Evolutionary conservation across 352 stramenopile species (phyloP), one percentile per base, ranked within the genome.

Genomic region (Globisporangium orthogonon): DNA sequence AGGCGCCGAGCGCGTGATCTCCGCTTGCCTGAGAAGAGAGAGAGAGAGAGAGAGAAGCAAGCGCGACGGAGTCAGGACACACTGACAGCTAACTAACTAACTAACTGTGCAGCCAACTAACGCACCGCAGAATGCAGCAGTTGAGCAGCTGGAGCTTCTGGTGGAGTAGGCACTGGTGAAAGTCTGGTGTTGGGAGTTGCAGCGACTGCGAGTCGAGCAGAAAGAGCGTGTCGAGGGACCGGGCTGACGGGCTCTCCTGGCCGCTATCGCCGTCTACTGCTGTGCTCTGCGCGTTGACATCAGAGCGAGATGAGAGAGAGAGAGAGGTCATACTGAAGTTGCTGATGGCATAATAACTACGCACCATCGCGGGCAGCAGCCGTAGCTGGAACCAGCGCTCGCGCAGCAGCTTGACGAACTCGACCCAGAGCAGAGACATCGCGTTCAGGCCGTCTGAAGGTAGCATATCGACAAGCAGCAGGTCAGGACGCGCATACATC

Each of bases 131-230:
- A 58, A 94, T 90, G 17, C 83, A 94, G 43, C 69, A 82, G 52
- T 94, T 94, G 2, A 94, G 64, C 28, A 94, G 52, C 56, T 91
- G 81, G 4, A 94, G 68, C 44, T 91, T 91, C 55, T 94, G 83
- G 50, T 94, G 74, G 2, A 94, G 60, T 17, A 94, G 64, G 46
- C 82, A 88, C n/a, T 88, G 72, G 30, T 72, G 71, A 29, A 89
- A 90, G 49, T 91, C 80, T 28, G 83, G 83, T 7, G 58, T 55
- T 28, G 82, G 79, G 1, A 92, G 60, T 7, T 74, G 62, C 14
- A 84, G 63, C 1, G 68, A 68, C 46, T 79, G 62, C 37, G 37
- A 43, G 37, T 43, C 37, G 2, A 43, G 37, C 11, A 43, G 37
- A 4, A 43, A 43, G 9, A 43, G 37, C 37, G 37, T 43, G 37